phyloP scores from a whole-genome alignment of 2,329 filamentous ascomycete species.

The Alternaria gansuensis region DNA sequence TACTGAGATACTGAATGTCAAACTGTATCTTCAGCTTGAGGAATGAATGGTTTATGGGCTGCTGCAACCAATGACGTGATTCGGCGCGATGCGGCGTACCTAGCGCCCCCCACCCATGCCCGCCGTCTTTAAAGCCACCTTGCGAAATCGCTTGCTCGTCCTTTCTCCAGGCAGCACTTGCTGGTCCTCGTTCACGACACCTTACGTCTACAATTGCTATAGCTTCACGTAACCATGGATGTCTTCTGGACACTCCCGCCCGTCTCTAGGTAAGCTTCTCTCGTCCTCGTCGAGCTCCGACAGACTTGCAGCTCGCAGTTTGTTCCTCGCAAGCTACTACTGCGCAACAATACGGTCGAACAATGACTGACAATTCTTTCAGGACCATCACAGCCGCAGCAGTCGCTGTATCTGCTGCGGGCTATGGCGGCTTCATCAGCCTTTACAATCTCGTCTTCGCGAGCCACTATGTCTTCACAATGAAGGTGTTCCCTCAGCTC shows the following conservation, averaged over 20 bases:
- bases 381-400: slow-evolving; percentile 74
- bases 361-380: slow-evolving; percentile 57
- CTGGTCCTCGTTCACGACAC: slow-evolving; percentile 44
- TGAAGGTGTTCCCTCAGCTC: slow-evolving; percentile 63
- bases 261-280: slow-evolving; percentile 67
- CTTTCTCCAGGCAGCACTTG: slow-evolving; percentile 47
- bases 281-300: slow-evolving; percentile 9
- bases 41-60: neutral
- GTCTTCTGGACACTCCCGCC: slow-evolving; percentile 72
- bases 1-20: neutral
- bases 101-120: slow-evolving; percentile 19
- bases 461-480: slow-evolving; percentile 62
- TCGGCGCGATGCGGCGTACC: slow-evolving; percentile 10
- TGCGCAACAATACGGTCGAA: slow-evolving; percentile 1
- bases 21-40: neutral
- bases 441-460: slow-evolving; percentile 65
- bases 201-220: slow-evolving; percentile 30
- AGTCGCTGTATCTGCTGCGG: slow-evolving; percentile 68
- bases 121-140: slow-evolving; percentile 30
- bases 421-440: slow-evolving; percentile 66
- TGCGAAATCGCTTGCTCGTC: slow-evolving; percentile 28
- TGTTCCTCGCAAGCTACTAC: neutral
- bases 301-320: neutral
- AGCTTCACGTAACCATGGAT: slow-evolving; percentile 59
- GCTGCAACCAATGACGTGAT: slow-evolving; percentile 17